Base-by-base conservation (phyloP, 2,329 filamentous ascomycete genomes). In the Fusarium concolor region DNA sequence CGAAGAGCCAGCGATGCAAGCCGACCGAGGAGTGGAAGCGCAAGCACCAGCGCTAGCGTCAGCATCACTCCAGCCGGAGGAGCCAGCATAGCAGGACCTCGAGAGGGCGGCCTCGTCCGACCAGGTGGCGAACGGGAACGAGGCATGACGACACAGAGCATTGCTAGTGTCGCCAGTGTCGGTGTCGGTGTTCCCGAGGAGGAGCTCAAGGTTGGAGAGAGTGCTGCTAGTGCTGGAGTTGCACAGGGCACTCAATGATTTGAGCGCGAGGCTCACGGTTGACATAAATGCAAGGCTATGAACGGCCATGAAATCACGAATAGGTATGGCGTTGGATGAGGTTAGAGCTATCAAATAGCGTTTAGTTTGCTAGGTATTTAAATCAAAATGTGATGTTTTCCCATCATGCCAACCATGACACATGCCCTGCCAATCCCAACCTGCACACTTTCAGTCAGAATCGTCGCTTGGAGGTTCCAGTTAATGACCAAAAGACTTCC, bases 141-240 rank as follows among this genome's bases (percentile, higher is more conserved):
- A 45, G 80, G 81, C 8, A 71, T 76, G 73, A 79, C 78, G 5
- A 71, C 75, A 6, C 78, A 82, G 26, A 86, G 84, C 71, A 76
- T 79, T 51, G 58, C 82, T 53, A 87, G 84, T 58, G 73, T 81
- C 7, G 81, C 78, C 45, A 87, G 84, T 59, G 75, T 82, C 4
- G 85, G 78, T 7, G 82, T 87, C 1, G 86, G 86, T 3, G 86
- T 88, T 5, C 83, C 86, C 0, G 87, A 89, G 42, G 86, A 89
- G 45, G 87, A 88, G 73, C 76, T 90, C 42, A 82, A 82, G 51
- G 86, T 90, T 28, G 87, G 87, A 3, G 87, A 90, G 79, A 89
- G 87, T 65, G 87, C 87, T 1, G 85, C 86, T 2, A 88, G 85
- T 69, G 74, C 76, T 17, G 76, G 76, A 18, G 67, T 78, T 18